phyloP scores from a whole-genome alignment of 2,329 filamentous ascomycete species.

The Nothopassalora personata region DNA sequence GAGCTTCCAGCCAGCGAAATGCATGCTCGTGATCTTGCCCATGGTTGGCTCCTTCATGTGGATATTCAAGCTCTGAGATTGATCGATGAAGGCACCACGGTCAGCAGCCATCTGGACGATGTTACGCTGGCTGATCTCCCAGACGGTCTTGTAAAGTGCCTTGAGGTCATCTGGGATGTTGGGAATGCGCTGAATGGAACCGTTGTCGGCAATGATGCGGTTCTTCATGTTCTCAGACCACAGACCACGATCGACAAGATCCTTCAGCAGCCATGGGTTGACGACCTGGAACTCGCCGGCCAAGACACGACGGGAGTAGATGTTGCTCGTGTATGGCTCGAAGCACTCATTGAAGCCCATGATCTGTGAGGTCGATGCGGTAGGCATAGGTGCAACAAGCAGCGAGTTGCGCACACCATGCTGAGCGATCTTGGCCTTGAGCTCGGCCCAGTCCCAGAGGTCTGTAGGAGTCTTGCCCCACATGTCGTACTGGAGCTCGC shows the following conservation, averaged over 20 bases:
- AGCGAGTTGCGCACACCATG: constrained; percentile 93
- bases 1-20: constrained; percentile 98
- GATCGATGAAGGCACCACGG: constrained; percentile 96
- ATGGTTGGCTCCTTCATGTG: constrained; percentile 99
- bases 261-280: constrained; percentile 97
- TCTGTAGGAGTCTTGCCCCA: constrained; percentile 91
- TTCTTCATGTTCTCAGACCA: constrained; percentile 99
- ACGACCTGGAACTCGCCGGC: constrained; percentile 99
- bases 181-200: constrained; percentile 92
- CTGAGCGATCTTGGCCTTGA: constrained; percentile 88
- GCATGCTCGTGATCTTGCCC: constrained; percentile 99
- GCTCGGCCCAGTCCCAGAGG: constrained; percentile 89
- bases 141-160: constrained; percentile 97
- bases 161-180: constrained; percentile 97
- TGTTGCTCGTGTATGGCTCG: constrained; percentile 99
- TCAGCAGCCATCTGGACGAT: constrained; percentile 98
- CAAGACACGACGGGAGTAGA: constrained; percentile 96
- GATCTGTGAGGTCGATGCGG: constrained; percentile 94
- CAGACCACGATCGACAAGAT: constrained; percentile 92
- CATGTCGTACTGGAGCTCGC: constrained; percentile 97
- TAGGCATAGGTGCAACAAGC: constrained; percentile 94
- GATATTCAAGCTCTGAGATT: constrained; percentile 98
- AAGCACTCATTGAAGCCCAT: constrained; percentile 99
- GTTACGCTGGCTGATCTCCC: constrained; percentile 95
- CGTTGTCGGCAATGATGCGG: constrained; percentile 94